These are phyloP conservation scores for Stereum hirsutum DNA, from an alignment of 1,284 basidiomycete genomes.

Conservation along the genomic window DNA sequence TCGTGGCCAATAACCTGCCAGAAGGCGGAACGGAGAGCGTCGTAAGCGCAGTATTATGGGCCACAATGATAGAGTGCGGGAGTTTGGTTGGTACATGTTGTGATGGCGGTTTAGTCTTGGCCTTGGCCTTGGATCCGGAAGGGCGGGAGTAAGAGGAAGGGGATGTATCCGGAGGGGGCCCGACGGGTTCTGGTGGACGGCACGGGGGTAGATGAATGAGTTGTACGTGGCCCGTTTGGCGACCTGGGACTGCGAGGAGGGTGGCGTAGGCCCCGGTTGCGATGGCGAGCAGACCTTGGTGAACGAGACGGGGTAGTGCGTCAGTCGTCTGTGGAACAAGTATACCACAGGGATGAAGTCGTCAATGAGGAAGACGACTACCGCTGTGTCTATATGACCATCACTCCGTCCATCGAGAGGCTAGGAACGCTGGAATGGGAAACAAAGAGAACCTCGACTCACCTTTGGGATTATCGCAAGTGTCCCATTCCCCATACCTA, in stretches of 20 bases:
- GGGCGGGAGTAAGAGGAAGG: slow-evolving; percentile 46
- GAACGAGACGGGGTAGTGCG: neutral
- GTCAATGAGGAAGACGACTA: neutral
- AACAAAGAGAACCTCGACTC: slow-evolving; percentile 16
- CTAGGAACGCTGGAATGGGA: neutral
- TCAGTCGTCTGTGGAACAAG: neutral
- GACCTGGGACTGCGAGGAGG: slow-evolving; percentile 79
- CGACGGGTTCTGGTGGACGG: slow-evolving; percentile 39
- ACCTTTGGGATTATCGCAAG: slow-evolving; percentile 84
- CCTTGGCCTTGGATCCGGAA: too few species aligned
- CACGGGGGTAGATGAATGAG: slow-evolving; percentile 82
- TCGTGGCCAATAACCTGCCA: slow-evolving; percentile 78
- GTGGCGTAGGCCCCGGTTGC: slow-evolving; percentile 74
- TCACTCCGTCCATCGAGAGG: neutral
- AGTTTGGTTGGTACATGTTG: slow-evolving; percentile 51
- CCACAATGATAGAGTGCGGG: slow-evolving; percentile 76
- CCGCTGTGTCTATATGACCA: neutral
- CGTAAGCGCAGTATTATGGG: slow-evolving; percentile 75
- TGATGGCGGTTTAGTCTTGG: too few species aligned
- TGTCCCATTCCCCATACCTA: slow-evolving; percentile 80
- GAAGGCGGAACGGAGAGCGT: slow-evolving; percentile 72
- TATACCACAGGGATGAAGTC: neutral
- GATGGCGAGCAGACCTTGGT: slow-evolving; percentile 73
- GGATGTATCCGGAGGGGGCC: slow-evolving; percentile 34
- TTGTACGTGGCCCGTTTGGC: slow-evolving; percentile 87